A percentile compares a stretch with the other conserved stretches of the same genome.
phyloP scores from a whole-genome alignment of 2,329 filamentous ascomycete species.

The Penicillium sp. region DNA sequence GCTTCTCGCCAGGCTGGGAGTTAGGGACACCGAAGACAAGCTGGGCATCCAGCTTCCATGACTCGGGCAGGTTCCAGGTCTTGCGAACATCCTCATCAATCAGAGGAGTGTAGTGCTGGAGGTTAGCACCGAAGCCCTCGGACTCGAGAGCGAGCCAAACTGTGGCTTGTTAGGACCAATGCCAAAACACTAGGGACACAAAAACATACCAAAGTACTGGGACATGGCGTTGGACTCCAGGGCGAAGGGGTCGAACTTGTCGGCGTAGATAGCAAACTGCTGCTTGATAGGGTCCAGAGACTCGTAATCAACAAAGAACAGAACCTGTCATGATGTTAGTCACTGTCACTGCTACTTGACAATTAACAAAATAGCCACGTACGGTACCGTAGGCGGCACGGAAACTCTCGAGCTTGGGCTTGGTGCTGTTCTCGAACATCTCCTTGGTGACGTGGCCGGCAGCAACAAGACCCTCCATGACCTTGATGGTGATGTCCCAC shows the following conservation, averaged over 20 bases:
- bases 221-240: conserved; percentile 73
- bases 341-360: not conserved
- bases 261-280: conserved; percentile 66
- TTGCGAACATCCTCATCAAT: conserved; percentile 65
- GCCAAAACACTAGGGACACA: not conserved
- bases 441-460: conserved; percentile 51
- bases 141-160: conserved; percentile 75
- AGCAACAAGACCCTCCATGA: conserved; percentile 44
- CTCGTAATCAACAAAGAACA: conserved; percentile 77
- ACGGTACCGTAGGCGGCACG: conserved; percentile 69
- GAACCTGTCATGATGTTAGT: conserved; percentile 41
- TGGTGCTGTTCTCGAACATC: conserved; percentile 43
- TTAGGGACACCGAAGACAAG: conserved; percentile 65
- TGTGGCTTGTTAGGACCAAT: conserved; percentile 6
- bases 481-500: conserved; percentile 70
- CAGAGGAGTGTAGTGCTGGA: conserved; percentile 89
- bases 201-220: conserved; percentile 53
- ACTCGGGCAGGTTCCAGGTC: conserved; percentile 63
- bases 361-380: conserved; percentile 11
- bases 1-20: conserved; percentile 24
- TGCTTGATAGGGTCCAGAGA: conserved; percentile 56
- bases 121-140: conserved; percentile 78
- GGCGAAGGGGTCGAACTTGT: conserved; percentile 73
- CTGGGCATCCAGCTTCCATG: conserved; percentile 75
- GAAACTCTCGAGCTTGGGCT: conserved; percentile 54